Base-by-base conservation (phyloP, 305 asterid genomes). In the Plantago coronopus region DNA sequence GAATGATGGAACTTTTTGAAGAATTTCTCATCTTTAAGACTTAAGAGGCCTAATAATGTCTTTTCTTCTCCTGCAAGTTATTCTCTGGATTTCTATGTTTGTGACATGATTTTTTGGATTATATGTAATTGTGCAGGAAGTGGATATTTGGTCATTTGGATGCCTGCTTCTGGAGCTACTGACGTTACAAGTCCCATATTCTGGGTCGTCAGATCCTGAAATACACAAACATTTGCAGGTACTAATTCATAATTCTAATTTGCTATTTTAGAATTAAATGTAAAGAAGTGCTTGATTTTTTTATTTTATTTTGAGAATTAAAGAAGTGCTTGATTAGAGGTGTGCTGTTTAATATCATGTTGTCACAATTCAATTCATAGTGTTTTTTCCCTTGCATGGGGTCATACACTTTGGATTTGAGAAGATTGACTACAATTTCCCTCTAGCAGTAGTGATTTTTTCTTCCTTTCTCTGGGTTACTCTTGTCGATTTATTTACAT, bases 121-220 rank as follows among this genome's bases (percentile, higher is more conserved):
- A 29, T 66, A 62, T 44, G 17, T 67, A 9, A 8, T 61, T 18
- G 17, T 2, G 46, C 61, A 91, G 98, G 95, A 83, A 78, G 97
- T 83, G 77, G 97, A 91, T 76, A 84, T 86, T 64, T 91, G 98
- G 98, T 88, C 98, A 22, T 88, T 84, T 59, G 98, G 98, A 42
- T 91, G 98, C 57, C 63, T 91, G 71, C 93, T 91, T 67, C 76
- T 85, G 76, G 98, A 91, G 73, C 55, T 91, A 77, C 71, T 88
- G 66, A 91, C 98, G 6, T 63, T 91, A 69, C 79, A 76, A 76
- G 69, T 81, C 60, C 98, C 98, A 18, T 91, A 81, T 70, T 66
- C 67, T 18, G 91, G 67, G 63, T 67, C 83, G 50, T 61, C 86
- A 17, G 95, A 88, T 62, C 34, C 82, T 2, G 89, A 91, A 65